phyloP scores from a whole-genome alignment of 306 rosid species.

The Vigna reflexopilosa region DNA sequence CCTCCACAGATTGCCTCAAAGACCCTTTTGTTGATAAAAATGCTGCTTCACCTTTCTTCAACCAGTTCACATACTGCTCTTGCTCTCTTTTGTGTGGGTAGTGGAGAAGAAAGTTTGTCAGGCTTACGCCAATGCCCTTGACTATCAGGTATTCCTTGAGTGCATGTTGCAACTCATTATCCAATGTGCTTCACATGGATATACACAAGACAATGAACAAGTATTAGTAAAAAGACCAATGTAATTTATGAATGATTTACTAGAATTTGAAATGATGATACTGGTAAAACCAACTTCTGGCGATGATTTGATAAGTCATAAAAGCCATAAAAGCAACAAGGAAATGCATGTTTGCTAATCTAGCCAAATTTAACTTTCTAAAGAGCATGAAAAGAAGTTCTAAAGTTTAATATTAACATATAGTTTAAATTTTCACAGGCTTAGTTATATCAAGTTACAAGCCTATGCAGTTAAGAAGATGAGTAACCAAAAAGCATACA shows the following conservation, averaged over 20 bases:
- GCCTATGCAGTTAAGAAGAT: background rate
- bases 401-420: background rate
- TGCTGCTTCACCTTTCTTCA: conserved; percentile 62
- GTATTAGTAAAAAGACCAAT: background rate
- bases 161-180: conserved; percentile 52
- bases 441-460: conserved; percentile 6
- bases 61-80: conserved; percentile 78
- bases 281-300: conserved; percentile 5
- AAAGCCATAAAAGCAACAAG: background rate
- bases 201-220: conserved; percentile 24
- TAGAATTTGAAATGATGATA: conserved; percentile 18
- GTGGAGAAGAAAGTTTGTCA: conserved; percentile 71
- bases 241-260: background rate
- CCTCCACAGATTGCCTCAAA: conserved; percentile 16
- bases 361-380: conserved; percentile 6
- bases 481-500: background rate
- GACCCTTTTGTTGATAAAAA: conserved; percentile 48
- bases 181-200: conserved; percentile 59
- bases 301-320: background rate
- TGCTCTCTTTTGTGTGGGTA: conserved; percentile 75
- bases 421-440: conserved; percentile 2
- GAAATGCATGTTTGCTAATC: background rate
- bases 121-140: conserved; percentile 68
- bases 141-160: conserved; percentile 64
- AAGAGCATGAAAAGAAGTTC: conserved; percentile 1